Evolutionary conservation across 2,329 filamentous ascomycete genomes (phyloP).

Genomic region (Berkeleyomyces basicola): DNA sequence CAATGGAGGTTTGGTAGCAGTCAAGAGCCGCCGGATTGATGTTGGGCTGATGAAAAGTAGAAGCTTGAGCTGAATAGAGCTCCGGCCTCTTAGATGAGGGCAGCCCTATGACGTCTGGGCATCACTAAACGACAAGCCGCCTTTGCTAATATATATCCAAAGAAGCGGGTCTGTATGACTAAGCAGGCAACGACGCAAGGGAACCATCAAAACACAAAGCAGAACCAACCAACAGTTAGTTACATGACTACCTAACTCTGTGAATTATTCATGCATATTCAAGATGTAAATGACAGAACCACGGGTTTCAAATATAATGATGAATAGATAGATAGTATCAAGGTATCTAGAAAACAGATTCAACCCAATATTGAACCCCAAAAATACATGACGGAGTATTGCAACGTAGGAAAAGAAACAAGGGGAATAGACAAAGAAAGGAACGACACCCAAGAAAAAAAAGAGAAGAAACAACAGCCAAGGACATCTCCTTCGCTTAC

Average conservation of each 20-base stretch:
- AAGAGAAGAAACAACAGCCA: neutral
- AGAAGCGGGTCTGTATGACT: neutral
- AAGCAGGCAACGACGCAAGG: neutral
- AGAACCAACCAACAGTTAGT: too few species aligned
- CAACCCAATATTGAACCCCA: neutral
- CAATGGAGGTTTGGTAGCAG: neutral
- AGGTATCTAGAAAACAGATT: constrained; percentile 5
- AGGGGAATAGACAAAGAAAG: neutral
- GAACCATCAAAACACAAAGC: neutral
- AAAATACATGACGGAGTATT: constrained; percentile 7
- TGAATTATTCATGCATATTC: too few species aligned
- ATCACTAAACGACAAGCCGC: neutral
- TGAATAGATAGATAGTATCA: constrained; percentile 1
- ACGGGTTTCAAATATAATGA: neutral
- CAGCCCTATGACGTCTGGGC: neutral
- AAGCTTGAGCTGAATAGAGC: neutral
- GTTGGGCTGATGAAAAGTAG: neutral
- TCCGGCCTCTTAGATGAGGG: neutral
- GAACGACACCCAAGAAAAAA: constrained; percentile 2
- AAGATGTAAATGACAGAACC: too few species aligned
- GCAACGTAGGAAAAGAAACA: neutral
- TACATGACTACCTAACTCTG: too few species aligned
- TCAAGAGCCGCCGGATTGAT: neutral
- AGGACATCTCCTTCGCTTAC: neutral
- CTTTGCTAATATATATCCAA: too few species aligned